Percentiles rank a stretch among this genome's conserved stretches.
Evolutionary conservation across 2,329 filamentous ascomycete genomes (phyloP).

Genomic region (Didymella arachidicola): DNA sequence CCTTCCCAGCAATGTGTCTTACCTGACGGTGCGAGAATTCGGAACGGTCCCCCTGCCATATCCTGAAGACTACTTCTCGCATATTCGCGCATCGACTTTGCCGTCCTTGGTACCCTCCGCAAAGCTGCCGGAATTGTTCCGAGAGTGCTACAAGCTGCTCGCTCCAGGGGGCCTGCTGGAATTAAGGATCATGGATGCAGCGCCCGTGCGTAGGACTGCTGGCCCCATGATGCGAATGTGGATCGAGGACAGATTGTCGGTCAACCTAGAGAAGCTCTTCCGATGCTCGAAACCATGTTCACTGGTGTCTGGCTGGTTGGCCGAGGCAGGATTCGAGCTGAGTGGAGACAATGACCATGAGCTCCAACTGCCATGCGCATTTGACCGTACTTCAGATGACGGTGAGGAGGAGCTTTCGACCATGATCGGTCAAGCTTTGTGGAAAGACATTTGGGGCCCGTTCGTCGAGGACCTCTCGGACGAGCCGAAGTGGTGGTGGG

Average conservation of each 20-base stretch:
- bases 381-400: conserved; percentile 28
- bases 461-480: conserved; percentile 44
- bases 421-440: conserved; percentile 47
- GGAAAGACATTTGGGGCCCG: conserved; percentile 50
- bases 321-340: conserved; percentile 59
- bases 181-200: conserved; percentile 68
- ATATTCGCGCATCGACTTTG: conserved; percentile 58
- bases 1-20: conserved; percentile 42
- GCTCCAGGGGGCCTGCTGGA: conserved; percentile 64
- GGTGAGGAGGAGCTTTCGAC: conserved; percentile 45
- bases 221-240: conserved; percentile 67
- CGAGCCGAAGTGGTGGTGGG: conserved; percentile 51
- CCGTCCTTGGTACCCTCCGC: conserved; percentile 64
- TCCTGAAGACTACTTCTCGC: conserved; percentile 41
- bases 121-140: conserved; percentile 65
- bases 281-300: conserved; percentile 67
- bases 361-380: conserved; percentile 44
- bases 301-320: conserved; percentile 67
- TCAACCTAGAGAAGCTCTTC: conserved; percentile 66
- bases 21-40: conserved; percentile 43
- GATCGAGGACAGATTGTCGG: conserved; percentile 67
- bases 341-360: conserved; percentile 32
- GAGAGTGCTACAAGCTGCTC: conserved; percentile 65
- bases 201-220: conserved; percentile 63
- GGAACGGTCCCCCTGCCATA: conserved; percentile 61